Conservation (phyloP, 495 filamentous ascomycete genomes). For the Ramalina intermedia region DNA sequence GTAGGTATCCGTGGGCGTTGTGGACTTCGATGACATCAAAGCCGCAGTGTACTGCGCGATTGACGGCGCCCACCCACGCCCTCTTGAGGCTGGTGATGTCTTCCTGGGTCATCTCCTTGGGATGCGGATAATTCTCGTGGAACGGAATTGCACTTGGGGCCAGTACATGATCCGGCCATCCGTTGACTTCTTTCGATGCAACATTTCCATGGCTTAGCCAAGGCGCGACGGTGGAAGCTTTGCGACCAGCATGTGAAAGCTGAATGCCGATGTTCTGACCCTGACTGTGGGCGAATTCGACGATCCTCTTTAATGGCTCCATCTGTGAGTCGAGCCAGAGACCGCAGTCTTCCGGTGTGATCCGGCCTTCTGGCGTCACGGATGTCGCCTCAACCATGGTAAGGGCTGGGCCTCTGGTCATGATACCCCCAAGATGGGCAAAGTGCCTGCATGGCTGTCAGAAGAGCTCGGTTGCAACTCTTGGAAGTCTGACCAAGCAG, state of each 20-base stretch:
- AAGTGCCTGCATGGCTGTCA: constrained; percentile 28
- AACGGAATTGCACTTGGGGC: constrained; percentile 42
- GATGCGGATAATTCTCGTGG: constrained; percentile 32
- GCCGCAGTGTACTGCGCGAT: constrained; percentile 41
- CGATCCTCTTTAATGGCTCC: constrained; percentile 40
- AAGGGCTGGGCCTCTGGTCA: constrained; percentile 51
- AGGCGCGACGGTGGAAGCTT: constrained; percentile 52
- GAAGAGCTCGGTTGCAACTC: too few species aligned
- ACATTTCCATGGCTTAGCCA: constrained; percentile 39
- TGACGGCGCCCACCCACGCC: constrained; percentile 37
- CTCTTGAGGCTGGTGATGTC: constrained; percentile 45
- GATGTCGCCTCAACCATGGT: constrained; percentile 61
- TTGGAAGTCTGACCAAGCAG: constrained; percentile 25
- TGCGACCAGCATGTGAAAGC: constrained; percentile 64
- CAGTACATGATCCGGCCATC: constrained; percentile 47
- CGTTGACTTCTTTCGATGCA: constrained; percentile 39
- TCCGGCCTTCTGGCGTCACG: constrained; percentile 57
- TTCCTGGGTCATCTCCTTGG: constrained; percentile 37
- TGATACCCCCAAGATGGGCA: constrained; percentile 42
- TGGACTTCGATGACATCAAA: constrained; percentile 48
- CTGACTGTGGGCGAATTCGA: constrained; percentile 58
- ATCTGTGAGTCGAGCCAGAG: constrained; percentile 66
- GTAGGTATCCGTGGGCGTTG: constrained; percentile 49
- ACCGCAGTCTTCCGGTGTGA: constrained; percentile 57
- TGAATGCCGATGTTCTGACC: constrained; percentile 60